Percentiles rank a stretch among this genome's conserved stretches.
Evolutionary conservation across 768 basidiomycete species (phyloP).

Genomic region (Auriculariales sp.): DNA sequence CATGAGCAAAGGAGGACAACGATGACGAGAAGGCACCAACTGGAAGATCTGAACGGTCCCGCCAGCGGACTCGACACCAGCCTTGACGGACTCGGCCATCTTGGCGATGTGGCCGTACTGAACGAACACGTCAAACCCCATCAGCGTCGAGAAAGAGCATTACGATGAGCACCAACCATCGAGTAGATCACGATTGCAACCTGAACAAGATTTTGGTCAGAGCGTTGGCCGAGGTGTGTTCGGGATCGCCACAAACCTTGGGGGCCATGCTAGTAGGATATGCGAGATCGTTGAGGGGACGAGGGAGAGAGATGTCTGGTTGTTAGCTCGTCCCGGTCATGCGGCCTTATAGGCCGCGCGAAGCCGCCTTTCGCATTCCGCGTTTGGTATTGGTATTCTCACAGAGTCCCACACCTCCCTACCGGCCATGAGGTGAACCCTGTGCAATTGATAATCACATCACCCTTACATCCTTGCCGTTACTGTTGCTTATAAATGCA

Average conservation of each 20-base stretch:
- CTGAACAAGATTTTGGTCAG: not conserved
- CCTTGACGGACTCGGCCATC: slow-evolving; percentile 34
- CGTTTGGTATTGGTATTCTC: not conserved
- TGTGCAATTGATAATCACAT: not conserved
- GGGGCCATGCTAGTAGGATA: not conserved
- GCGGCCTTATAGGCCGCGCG: not conserved
- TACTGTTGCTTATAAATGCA: too few species aligned
- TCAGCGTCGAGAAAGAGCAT: too few species aligned
- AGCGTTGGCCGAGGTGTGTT: not conserved
- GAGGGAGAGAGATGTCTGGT: not conserved
- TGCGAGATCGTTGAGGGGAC: too few species aligned
- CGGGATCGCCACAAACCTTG: not conserved
- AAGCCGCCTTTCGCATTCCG: not conserved
- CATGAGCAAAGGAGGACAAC: not conserved
- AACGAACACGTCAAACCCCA: too few species aligned
- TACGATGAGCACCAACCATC: too few species aligned
- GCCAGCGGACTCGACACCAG: slow-evolving; percentile 27
- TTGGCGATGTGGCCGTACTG: slow-evolving; percentile 60
- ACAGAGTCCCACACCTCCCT: not conserved
- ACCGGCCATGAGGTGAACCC: not conserved
- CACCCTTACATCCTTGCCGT: too few species aligned
- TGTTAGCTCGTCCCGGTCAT: not conserved
- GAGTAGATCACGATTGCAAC: slow-evolving; percentile 36
- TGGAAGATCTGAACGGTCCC: slow-evolving; percentile 32
- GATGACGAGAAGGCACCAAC: slow-evolving; percentile 15